Conservation (phyloP, 208 protist species). For the Wallacemonas collosoma region DNA sequence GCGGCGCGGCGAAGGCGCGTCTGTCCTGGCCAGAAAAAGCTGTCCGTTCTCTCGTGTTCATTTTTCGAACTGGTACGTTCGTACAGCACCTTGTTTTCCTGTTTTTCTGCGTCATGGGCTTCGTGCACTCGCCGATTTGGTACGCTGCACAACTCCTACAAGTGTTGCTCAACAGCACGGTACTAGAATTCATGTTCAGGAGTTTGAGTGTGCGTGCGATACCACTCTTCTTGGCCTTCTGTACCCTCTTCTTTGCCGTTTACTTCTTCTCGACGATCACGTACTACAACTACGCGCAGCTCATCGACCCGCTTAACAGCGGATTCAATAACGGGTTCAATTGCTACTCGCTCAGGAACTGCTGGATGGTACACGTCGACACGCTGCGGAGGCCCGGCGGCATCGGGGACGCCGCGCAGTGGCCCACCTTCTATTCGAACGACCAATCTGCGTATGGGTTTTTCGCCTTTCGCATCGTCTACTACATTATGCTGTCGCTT, state of each 20-base stretch:
- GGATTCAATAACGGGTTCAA: conserved; percentile 59
- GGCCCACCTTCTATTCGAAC: conserved; percentile 52
- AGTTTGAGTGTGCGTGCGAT: conserved; percentile 41
- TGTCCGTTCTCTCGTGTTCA: conserved; percentile 18
- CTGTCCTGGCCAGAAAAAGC: conserved; percentile 8
- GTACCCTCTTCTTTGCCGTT: conserved; percentile 52
- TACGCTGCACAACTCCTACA: conserved; percentile 61
- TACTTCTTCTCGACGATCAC: conserved; percentile 57
- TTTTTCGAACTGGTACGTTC: conserved; percentile 33
- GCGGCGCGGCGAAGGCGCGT: not conserved
- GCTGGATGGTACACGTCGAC: conserved; percentile 73
- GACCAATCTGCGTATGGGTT: conserved; percentile 79
- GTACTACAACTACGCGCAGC: conserved; percentile 59
- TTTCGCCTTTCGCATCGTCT: conserved; percentile 89
- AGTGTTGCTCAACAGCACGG: conserved; percentile 42
- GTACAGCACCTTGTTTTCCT: conserved; percentile 42
- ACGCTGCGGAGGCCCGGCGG: conserved; percentile 70
- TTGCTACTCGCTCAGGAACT: conserved; percentile 71
- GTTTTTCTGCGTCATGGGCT: conserved; percentile 52
- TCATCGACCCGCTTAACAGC: conserved; percentile 39
- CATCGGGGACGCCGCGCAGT: conserved; percentile 71
- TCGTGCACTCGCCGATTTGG: conserved; percentile 57
- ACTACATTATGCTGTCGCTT: conserved; percentile 84
- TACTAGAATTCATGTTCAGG: conserved; percentile 51
- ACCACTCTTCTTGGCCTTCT: conserved; percentile 51